Conservation (phyloP, 495 filamentous ascomycete species). For the Beverwykella pulmonaria region DNA sequence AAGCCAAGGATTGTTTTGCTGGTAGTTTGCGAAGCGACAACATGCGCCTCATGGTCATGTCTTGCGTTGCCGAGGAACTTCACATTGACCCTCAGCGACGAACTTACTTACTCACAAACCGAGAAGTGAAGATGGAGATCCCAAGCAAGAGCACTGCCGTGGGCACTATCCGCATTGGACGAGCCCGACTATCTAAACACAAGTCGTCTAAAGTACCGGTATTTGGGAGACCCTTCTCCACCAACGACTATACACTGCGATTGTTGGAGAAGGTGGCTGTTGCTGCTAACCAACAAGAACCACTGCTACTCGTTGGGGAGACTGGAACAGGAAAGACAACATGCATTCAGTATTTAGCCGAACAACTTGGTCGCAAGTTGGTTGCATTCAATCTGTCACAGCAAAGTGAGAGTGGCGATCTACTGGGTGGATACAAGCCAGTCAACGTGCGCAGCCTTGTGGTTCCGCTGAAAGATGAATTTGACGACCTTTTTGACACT, state of each 20-base stretch:
- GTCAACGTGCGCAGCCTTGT: slow-evolving; percentile 85
- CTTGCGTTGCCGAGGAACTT: slow-evolving; percentile 77
- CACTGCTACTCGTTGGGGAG: slow-evolving; percentile 91
- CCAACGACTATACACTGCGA: slow-evolving; percentile 68
- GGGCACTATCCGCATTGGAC: slow-evolving; percentile 33
- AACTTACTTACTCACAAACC: slow-evolving; percentile 42
- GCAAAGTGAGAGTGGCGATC: slow-evolving; percentile 91
- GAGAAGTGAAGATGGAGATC: slow-evolving; percentile 55
- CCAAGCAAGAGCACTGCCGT: slow-evolving; percentile 55
- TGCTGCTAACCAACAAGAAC: slow-evolving; percentile 80
- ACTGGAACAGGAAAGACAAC: slow-evolving; percentile 98
- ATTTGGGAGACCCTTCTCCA: slow-evolving; percentile 64
- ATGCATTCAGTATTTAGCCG: slow-evolving; percentile 87
- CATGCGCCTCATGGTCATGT: slow-evolving; percentile 62
- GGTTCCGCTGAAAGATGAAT: slow-evolving; percentile 88
- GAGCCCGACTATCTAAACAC: slow-evolving; percentile 22
- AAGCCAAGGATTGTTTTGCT: slow-evolving; percentile 86
- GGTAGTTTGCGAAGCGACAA: slow-evolving; percentile 70
- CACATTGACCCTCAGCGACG: slow-evolving; percentile 79
- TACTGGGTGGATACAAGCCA: slow-evolving; percentile 94
- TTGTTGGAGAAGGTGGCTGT: slow-evolving; percentile 83
- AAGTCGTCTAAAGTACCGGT: slow-evolving; percentile 46
- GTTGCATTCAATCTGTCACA: slow-evolving; percentile 94
- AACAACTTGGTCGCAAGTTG: slow-evolving; percentile 76
- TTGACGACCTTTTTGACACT: slow-evolving; percentile 81